Percentiles rank a stretch among this genome's conserved stretches.
These are phyloP conservation scores for Endoconidiophora polonica DNA, from an alignment of 2,329 filamentous ascomycete genomes.

Conservation along the genomic window DNA sequence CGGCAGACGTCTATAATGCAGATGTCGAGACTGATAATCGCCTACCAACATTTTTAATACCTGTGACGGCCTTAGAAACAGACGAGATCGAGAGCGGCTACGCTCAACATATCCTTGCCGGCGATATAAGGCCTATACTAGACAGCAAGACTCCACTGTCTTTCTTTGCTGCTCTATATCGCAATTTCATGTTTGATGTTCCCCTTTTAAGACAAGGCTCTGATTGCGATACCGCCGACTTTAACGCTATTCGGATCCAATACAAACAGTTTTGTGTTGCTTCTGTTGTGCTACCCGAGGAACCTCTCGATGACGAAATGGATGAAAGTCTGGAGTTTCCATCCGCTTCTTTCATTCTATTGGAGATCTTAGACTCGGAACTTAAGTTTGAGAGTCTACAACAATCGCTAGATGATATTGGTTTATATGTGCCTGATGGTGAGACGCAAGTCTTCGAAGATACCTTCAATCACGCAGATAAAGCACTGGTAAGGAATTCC, in stretches of 20 bases:
- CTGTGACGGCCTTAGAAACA: not conserved
- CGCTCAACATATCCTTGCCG: constrained; percentile 1
- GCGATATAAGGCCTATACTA: not conserved
- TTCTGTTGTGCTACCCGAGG: constrained; percentile 4
- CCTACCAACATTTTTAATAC: constrained; percentile 2
- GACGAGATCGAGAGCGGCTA: constrained; percentile 2
- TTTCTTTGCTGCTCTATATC: not conserved
- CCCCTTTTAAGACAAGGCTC: constrained; percentile 1
- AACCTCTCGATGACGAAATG: constrained; percentile 6
- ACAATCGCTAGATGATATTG: not conserved
- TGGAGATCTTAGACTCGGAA: constrained; percentile 6
- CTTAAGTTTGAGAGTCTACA: constrained; percentile 2
- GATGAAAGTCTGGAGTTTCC: constrained; percentile 12
- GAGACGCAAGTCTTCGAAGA: too few species aligned
- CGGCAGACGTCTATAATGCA: not conserved
- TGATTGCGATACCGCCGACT: not conserved
- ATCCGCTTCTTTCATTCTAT: not conserved
- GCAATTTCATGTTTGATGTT: not conserved
- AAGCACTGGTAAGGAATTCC: too few species aligned
- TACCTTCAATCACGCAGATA: too few species aligned
- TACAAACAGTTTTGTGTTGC: constrained; percentile 2
- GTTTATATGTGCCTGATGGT: too few species aligned
- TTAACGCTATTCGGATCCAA: not conserved
- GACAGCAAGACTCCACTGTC: not conserved
- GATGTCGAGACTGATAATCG: constrained; percentile 5